Conservation (phyloP, 352 stramenopile species). For the Phytophthora brassicae region DNA sequence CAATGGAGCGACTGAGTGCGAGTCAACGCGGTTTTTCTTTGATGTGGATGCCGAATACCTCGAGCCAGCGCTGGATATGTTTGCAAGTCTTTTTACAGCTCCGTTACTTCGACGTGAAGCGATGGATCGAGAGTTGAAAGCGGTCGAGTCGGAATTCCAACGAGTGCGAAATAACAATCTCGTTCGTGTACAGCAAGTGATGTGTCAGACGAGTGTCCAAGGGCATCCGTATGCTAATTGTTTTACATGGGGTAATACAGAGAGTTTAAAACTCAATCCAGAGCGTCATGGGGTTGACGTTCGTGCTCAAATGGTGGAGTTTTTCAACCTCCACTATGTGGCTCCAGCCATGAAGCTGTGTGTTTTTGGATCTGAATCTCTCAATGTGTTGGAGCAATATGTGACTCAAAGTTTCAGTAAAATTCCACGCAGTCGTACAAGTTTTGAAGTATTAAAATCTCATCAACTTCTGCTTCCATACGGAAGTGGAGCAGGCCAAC, state of each 20-base stretch:
- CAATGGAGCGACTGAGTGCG: constrained; percentile 92
- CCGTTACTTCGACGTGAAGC: constrained; percentile 79
- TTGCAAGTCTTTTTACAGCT: constrained; percentile 92
- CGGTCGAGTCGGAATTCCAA: constrained; percentile 88
- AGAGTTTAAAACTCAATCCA: constrained; percentile 51
- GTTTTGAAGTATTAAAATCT: constrained; percentile 2
- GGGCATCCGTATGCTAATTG: constrained; percentile 59
- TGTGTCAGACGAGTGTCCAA: constrained; percentile 52
- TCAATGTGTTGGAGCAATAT: constrained; percentile 61
- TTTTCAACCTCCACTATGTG: constrained; percentile 64
- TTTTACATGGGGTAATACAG: constrained; percentile 82
- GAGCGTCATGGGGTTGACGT: constrained; percentile 47
- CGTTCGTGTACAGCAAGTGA: constrained; percentile 69
- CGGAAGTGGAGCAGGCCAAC: constrained; percentile 29
- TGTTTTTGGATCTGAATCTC: constrained; percentile 59
- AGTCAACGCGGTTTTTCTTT: constrained; percentile 91
- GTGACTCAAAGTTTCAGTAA: constrained; percentile 52
- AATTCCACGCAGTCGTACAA: constrained; percentile 27
- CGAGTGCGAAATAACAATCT: constrained; percentile 63
- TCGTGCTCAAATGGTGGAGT: constrained; percentile 49
- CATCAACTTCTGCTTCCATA: constrained; percentile 26
- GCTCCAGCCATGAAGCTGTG: constrained; percentile 70
- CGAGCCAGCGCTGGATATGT: constrained; percentile 78
- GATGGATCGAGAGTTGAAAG: constrained; percentile 73
- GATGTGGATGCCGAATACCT: constrained; percentile 67